These are phyloP conservation scores for Fraxinus dipetala DNA, from an alignment of 305 asterid species.

Conservation along the genomic window DNA sequence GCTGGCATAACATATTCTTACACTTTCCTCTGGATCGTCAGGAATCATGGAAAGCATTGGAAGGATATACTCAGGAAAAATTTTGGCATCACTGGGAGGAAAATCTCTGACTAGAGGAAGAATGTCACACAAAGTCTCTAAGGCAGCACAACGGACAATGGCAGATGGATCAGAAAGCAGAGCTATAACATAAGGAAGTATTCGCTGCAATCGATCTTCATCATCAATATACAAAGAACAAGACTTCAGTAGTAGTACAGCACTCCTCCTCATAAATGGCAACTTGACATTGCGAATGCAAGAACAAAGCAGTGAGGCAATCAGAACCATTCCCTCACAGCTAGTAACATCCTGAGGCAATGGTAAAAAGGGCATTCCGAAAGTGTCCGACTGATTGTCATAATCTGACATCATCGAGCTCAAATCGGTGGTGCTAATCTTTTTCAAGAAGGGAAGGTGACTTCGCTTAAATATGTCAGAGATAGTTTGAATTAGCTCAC, in stretches of 20 bases:
- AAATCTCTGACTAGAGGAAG: constrained; percentile 94
- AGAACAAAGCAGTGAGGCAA: constrained; percentile 92
- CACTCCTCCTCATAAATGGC: constrained; percentile 89
- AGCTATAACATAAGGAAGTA: constrained; percentile 97
- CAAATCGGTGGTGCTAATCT: constrained; percentile 62
- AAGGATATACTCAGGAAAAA: constrained; percentile 93
- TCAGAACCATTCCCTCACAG: constrained; percentile 98
- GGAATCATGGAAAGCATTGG: constrained; percentile 99
- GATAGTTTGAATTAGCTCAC: constrained; percentile 68
- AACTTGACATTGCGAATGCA: constrained; percentile 92
- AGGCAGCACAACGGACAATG: constrained; percentile 94
- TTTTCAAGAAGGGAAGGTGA: constrained; percentile 83
- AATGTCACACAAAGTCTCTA: constrained; percentile 91
- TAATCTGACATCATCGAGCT: constrained; percentile 60
- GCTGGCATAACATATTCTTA: constrained; percentile 93
- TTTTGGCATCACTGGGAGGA: constrained; percentile 99
- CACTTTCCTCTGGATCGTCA: constrained; percentile 99
- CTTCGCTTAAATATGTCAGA: constrained; percentile 67
- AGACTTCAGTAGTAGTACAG: constrained; percentile 82
- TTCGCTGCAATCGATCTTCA: constrained; percentile 88
- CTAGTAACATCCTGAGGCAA: constrained; percentile 78
- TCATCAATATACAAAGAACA: constrained; percentile 92
- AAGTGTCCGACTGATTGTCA: constrained; percentile 86
- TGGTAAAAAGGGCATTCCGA: constrained; percentile 84
- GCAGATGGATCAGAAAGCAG: constrained; percentile 95